A percentile compares a stretch with the other conserved stretches of the same genome.
phyloP scores from a whole-genome alignment of 129 eudicot genomes.

The Tagetes patula region DNA sequence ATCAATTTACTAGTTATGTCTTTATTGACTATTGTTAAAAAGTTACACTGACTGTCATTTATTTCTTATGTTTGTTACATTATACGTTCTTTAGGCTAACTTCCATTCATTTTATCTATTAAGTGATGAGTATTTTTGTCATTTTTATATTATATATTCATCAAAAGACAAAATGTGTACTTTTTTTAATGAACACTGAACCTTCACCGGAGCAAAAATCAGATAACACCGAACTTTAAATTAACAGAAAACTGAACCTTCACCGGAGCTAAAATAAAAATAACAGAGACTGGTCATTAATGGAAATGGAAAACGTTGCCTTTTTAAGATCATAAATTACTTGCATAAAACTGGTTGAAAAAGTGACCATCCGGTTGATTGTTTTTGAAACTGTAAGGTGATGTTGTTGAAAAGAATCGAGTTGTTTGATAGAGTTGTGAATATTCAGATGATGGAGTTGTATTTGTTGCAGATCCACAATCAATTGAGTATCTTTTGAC shows the following conservation, averaged over 20 bases:
- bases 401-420: constrained; percentile 52
- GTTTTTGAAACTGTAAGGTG: constrained; percentile 55
- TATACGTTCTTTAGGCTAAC: too few relatives aligned
- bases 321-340: constrained; percentile 44
- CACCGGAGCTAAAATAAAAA: constrained; percentile 41
- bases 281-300: constrained; percentile 47
- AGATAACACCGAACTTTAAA: constrained; percentile 23
- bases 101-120: too few relatives aligned
- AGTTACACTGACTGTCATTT: too few relatives aligned
- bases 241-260: constrained; percentile 37
- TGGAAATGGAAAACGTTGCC: constrained; percentile 64
- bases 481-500: constrained; percentile 39
- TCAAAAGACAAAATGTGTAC: too few relatives aligned
- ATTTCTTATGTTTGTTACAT: too few relatives aligned
- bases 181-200: too few relatives aligned
- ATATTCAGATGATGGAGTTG: constrained; percentile 43
- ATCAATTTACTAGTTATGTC: too few relatives aligned
- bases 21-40: too few relatives aligned
- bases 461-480: constrained; percentile 74
- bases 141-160: too few relatives aligned
- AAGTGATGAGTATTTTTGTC: too few relatives aligned
- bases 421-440: constrained; percentile 59
- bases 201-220: too few relatives aligned
- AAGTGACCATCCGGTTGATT: constrained; percentile 69
- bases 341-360: constrained; percentile 57